These are phyloP conservation scores for Colletotrichum tropicicola DNA, from an alignment of 2,329 filamentous ascomycete species.

Conservation along the genomic window DNA sequence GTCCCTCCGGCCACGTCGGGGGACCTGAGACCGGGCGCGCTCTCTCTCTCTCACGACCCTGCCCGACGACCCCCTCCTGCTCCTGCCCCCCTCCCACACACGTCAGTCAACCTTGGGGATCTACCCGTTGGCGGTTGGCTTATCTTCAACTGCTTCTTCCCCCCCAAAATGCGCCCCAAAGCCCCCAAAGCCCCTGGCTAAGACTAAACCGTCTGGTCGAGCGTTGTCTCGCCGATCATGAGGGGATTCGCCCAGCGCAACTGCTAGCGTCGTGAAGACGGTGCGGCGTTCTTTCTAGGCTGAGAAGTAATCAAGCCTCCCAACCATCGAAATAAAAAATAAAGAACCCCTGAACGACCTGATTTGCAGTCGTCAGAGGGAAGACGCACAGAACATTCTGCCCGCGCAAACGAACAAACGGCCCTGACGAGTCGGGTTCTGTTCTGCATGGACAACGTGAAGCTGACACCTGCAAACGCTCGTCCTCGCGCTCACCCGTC, in stretches of 20 bases:
- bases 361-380: not conserved
- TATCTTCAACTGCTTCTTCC: constrained; percentile 2
- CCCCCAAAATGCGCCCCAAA: not conserved
- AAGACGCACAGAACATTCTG: not conserved
- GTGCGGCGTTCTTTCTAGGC: constrained; percentile 6
- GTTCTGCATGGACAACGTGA: not conserved
- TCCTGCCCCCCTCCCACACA: not conserved
- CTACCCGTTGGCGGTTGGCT: constrained; percentile 15
- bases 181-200: constrained; percentile 17
- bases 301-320: constrained; percentile 4
- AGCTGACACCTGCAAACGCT: constrained; percentile 23
- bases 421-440: not conserved
- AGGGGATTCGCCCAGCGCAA: not conserved
- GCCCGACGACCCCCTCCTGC: not conserved
- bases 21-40: not conserved
- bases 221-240: constrained; percentile 26
- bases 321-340: not conserved
- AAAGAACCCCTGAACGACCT: not conserved
- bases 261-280: constrained; percentile 1
- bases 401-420: not conserved
- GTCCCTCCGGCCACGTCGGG: not conserved
- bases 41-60: not conserved
- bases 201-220: constrained; percentile 11
- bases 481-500: not conserved
- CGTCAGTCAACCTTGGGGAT: constrained; percentile 12